phyloP scores from a whole-genome alignment of 805 yeast genomes.

The Suhomyces kilbournensis region DNA sequence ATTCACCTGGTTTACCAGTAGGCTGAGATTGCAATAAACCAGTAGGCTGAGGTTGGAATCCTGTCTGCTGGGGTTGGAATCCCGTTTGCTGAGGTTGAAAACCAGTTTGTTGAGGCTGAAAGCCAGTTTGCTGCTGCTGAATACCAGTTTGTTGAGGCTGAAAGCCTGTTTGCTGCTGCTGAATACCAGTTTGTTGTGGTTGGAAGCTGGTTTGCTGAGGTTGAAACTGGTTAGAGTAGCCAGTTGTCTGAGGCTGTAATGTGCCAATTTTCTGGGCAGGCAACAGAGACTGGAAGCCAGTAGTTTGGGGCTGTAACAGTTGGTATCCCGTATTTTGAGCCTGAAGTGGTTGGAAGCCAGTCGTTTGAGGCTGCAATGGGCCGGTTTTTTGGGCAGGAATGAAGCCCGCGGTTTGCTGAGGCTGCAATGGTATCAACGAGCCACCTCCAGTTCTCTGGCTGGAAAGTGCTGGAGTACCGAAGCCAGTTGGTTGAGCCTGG shows the following conservation, averaged over 20 bases:
- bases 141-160: slow-evolving; percentile 42
- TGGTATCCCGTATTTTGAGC: slow-evolving; percentile 17
- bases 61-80: slow-evolving; percentile 24
- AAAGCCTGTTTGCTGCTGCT: slow-evolving; percentile 30
- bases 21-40: slow-evolving; percentile 48
- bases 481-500: slow-evolving; percentile 41
- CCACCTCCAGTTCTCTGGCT: slow-evolving; percentile 49
- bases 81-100: slow-evolving; percentile 21
- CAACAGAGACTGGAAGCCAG: slow-evolving; percentile 30
- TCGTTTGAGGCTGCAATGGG: slow-evolving; percentile 22
- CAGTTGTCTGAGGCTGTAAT: slow-evolving; percentile 33
- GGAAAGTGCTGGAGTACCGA: slow-evolving; percentile 15
- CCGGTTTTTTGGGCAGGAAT: slow-evolving; percentile 48
- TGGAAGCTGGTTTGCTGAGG: slow-evolving; percentile 18
- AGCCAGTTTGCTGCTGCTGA: slow-evolving; percentile 33
- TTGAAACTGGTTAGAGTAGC: slow-evolving; percentile 17
- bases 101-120: slow-evolving; percentile 22
- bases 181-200: slow-evolving; percentile 38
- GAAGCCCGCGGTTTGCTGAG: slow-evolving; percentile 70
- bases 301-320: slow-evolving; percentile 38
- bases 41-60: slow-evolving; percentile 41
- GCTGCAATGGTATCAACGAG: slow-evolving; percentile 46
- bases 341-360: slow-evolving; percentile 14
- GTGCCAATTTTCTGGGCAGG: slow-evolving; percentile 12
- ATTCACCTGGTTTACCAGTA: slow-evolving; percentile 72